Evolutionary conservation across 2,329 filamentous ascomycete genomes (phyloP), one percentile per base, ranked within the genome.

Genomic region (Orbilia blumenaviensis): DNA sequence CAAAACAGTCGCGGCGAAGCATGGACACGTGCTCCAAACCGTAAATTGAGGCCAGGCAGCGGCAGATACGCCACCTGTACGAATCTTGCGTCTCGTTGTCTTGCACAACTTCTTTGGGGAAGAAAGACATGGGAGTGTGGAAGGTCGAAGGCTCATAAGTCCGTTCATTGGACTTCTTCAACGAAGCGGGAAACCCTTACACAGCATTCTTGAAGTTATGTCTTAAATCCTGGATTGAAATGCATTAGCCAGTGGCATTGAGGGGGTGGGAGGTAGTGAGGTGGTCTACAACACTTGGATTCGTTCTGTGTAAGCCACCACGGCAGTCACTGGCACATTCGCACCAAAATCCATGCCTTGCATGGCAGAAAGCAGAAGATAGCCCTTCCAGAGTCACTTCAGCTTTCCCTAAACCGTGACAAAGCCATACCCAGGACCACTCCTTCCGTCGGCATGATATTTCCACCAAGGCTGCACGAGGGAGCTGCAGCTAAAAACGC

Each of bases 401-500:
- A 69, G 54, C 54, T 25, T 52, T 69, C 54, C 66, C 66, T 50
- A 52, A 62, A 52, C 16, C 9, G 56, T 38, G 27, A 29, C 16
- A 44, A 29, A 16, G 29, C 9, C 44, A 56, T 42, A 50, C 18
- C 8, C 36, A 14, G 21, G 1, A 48, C 12, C 23, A 41, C 42
- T 18, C 14, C 3, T 29, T 36, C 25, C 8, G 36, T 38, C 66
- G 56, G 56, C 56, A 56, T 27, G 50, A n/a, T 27, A 63, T 71
- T 63, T 71, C 66, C 56, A 71, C 56, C n/a, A n/a, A 71, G 25
- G 56, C 36, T 54, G 66, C 66, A 71, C 48, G 46, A 56, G 32
- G 32, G 52, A 58, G 21, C 46, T 58, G 34, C 27, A 67, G 25
- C 4, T 41, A 48, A 71, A 71, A 46, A 27, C 36, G 56, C 56